Evolutionary conservation across 352 stramenopile species (phyloP).

Genomic region (Pythium phragmitis): DNA sequence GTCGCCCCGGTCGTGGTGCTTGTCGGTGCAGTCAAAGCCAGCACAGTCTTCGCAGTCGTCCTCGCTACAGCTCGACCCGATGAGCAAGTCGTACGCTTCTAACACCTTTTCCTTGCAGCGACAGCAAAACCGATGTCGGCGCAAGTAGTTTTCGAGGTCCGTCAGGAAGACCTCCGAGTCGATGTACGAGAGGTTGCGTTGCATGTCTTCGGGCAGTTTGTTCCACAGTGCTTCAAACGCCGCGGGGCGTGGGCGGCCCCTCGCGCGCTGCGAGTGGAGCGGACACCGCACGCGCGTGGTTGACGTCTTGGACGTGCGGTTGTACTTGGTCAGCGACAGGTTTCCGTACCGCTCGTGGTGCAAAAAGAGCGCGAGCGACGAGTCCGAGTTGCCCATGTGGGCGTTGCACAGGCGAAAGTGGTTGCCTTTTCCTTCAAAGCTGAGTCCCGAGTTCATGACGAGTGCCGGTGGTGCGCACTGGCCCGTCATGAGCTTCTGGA

Average conservation of each 20-base stretch:
- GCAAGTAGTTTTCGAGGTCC: slow-evolving; percentile 81
- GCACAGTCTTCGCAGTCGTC: slow-evolving; percentile 86
- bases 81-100: slow-evolving; percentile 85
- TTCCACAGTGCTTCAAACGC: slow-evolving; percentile 79
- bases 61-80: slow-evolving; percentile 81
- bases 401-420: slow-evolving; percentile 67
- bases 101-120: slow-evolving; percentile 87
- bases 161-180: slow-evolving; percentile 87
- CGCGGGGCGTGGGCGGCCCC: slow-evolving; percentile 63
- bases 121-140: slow-evolving; percentile 85
- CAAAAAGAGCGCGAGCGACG: slow-evolving; percentile 69
- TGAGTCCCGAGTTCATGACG: slow-evolving; percentile 50
- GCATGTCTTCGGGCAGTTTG: slow-evolving; percentile 75
- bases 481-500: slow-evolving; percentile 62
- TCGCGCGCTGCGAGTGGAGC: slow-evolving; percentile 75
- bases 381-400: slow-evolving; percentile 65
- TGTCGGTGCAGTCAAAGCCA: slow-evolving; percentile 72
- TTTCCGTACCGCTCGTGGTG: slow-evolving; percentile 74
- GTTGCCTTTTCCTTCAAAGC: slow-evolving; percentile 47
- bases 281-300: slow-evolving; percentile 63
- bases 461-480: slow-evolving; percentile 35
- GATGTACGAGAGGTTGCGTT: slow-evolving; percentile 81
- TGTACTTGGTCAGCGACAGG: slow-evolving; percentile 51
- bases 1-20: slow-evolving; percentile 68
- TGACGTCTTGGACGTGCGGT: slow-evolving; percentile 31